Conservation (phyloP, 129 eudicot genomes). For the Solidago caesia region DNA sequence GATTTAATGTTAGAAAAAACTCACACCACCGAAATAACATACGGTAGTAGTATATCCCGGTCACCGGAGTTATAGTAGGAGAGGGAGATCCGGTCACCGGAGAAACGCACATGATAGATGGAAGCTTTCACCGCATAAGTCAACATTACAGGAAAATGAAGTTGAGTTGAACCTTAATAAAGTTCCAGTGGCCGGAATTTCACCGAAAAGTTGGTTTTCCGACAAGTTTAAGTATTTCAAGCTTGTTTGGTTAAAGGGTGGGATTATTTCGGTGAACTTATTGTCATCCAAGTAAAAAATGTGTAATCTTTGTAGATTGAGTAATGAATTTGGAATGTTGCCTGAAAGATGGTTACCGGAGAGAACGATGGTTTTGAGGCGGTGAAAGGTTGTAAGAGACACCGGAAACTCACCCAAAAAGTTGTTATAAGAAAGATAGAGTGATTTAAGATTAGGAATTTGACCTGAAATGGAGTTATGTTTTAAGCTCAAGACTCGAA, state of each 20-base stretch:
- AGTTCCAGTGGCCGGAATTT: conserved; percentile 55
- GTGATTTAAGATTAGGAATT: conserved; percentile 76
- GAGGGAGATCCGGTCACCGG: conserved; percentile 23
- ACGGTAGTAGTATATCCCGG: conserved; percentile 19
- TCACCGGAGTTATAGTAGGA: conserved; percentile 27
- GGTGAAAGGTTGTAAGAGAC: conserved; percentile 51
- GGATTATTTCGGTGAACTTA: conserved; percentile 54
- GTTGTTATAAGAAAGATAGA: conserved; percentile 52
- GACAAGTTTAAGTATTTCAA: conserved; percentile 63
- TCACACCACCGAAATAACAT: no score
- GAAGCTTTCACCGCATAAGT: conserved; percentile 51
- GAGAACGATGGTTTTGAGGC: conserved; percentile 59
- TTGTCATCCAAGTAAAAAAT: conserved; percentile 56
- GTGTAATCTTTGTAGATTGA: conserved; percentile 40
- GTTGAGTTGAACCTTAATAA: conserved; percentile 50
- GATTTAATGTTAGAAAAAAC: no score
- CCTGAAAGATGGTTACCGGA: conserved; percentile 56
- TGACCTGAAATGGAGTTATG: conserved; percentile 62
- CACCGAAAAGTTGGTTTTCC: conserved; percentile 61
- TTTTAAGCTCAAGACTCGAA: conserved; percentile 76
- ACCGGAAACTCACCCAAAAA: conserved; percentile 65
- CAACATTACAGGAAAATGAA: conserved; percentile 51
- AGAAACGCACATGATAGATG: conserved; percentile 29
- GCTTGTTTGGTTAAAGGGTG: conserved; percentile 54
- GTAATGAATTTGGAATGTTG: conserved; percentile 44